Conservation (phyloP, 2,329 filamentous ascomycete genomes). For the Colletotrichum eremochloae region DNA sequence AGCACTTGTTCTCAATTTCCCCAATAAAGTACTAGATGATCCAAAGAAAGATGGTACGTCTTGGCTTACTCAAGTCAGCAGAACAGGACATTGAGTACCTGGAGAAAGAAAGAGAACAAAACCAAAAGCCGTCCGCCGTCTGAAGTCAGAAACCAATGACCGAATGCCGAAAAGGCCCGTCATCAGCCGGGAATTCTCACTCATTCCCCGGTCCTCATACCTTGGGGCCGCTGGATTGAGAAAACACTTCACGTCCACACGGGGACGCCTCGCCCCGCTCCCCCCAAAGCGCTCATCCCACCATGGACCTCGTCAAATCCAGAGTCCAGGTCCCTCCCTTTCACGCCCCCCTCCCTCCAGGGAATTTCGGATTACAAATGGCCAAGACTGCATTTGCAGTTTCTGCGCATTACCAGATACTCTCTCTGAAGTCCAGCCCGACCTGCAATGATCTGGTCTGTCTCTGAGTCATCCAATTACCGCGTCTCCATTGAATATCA, state of each 20-base stretch:
- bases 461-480: background rate
- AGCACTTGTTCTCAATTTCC: too few species aligned
- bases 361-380: slow-evolving; percentile 42
- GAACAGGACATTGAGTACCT: background rate
- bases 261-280: slow-evolving; percentile 13
- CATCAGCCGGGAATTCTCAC: slow-evolving; percentile 22
- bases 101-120: background rate
- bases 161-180: slow-evolving; percentile 41
- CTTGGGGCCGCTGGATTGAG: background rate
- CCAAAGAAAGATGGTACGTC: slow-evolving; percentile 7
- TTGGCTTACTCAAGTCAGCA: background rate
- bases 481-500: background rate
- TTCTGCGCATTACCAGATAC: background rate
- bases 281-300: slow-evolving; percentile 29
- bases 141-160: slow-evolving; percentile 6
- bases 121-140: background rate
- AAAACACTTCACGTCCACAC: slow-evolving; percentile 7
- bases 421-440: background rate
- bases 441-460: background rate
- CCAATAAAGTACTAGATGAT: background rate
- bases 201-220: background rate
- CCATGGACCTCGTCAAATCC: slow-evolving; percentile 15
- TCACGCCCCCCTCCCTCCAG: slow-evolving; percentile 29
- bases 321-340: background rate
- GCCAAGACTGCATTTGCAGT: slow-evolving; percentile 27